Evolutionary conservation across 306 rosid genomes (phyloP).

Genomic region (Corylus americana): DNA sequence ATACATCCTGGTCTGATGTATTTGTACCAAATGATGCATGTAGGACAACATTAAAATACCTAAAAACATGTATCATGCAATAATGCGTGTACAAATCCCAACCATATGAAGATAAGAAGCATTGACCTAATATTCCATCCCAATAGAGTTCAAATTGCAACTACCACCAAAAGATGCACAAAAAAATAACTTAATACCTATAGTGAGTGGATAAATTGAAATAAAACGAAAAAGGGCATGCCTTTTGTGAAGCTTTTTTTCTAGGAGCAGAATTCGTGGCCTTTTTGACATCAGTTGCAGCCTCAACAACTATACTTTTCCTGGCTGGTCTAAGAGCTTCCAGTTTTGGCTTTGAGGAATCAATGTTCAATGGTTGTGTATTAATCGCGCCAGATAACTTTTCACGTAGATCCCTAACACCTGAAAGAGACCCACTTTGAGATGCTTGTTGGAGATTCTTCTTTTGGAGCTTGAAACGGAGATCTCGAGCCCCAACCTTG

Average conservation of each 20-base stretch:
- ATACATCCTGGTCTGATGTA: not conserved
- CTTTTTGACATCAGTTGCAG: slow-evolving; percentile 46
- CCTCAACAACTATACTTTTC: slow-evolving; percentile 47
- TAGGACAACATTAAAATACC: not conserved
- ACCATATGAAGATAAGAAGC: not conserved
- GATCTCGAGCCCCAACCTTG: slow-evolving; percentile 73
- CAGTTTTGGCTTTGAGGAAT: slow-evolving; percentile 65
- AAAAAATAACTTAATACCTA: slow-evolving; percentile 11
- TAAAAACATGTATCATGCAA: not conserved
- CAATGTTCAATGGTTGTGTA: slow-evolving; percentile 58
- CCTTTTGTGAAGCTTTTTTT: slow-evolving; percentile 67
- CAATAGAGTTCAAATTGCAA: not conserved
- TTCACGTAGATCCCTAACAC: slow-evolving; percentile 82
- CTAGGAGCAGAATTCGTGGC: slow-evolving; percentile 54
- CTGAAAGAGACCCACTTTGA: slow-evolving; percentile 67
- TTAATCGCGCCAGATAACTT: slow-evolving; percentile 76
- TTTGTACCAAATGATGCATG: not conserved
- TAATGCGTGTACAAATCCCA: not conserved
- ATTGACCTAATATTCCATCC: not conserved
- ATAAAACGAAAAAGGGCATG: slow-evolving; percentile 18
- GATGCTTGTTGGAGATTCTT: slow-evolving; percentile 64
- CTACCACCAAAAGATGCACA: slow-evolving; percentile 1
- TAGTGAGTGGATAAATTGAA: not conserved
- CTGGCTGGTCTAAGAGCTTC: slow-evolving; percentile 48
- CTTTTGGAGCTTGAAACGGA: slow-evolving; percentile 91